Evolutionary conservation across 2,329 filamentous ascomycete genomes (phyloP), one percentile per base, ranked within the genome.

Genomic region (Colletotrichum limetticola): DNA sequence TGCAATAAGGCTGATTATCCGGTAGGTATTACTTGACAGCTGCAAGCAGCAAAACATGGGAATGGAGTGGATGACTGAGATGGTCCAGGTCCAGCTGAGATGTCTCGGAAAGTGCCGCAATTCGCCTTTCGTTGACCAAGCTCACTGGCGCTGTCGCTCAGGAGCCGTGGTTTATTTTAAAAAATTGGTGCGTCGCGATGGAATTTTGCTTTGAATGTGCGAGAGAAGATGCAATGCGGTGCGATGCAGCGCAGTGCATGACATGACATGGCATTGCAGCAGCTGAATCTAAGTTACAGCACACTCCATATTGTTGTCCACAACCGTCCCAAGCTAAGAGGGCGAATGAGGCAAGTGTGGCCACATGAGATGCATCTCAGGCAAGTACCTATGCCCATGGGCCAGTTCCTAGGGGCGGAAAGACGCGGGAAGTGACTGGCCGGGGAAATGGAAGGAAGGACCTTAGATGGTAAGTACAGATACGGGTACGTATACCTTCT

Each of bases 1-100:
- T 68, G 64, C 35, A 68, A 62, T 62, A 68, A 68, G 49, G 68
- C 64, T 71, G 67, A 53, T 42, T 35, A 52, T 28, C 53, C 30
- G 30, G 49, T 37, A 37, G 35, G 11, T 37, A 12, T 56, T 42
- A 32, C 62, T 53, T 64, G 22, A 37, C 66, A 63, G 66, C 67
- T 70, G 61, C 30, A 70, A 65, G 66, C 67, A 66, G 61, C 30
- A 60, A 65, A 19, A 35, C 46, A 58, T 28, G 12, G 46, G 57
- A 30, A 24, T 8, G 9, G 24, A 37, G 32, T 19, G 32, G 9
- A 35, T 64, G 26, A 30, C n/a, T 11, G 22, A 14, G 26, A 7
- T 59, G 22, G 7, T 7, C 9, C 32, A 24, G 22, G 57, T 16
- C 42, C 57, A 6, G 8, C 28, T n/a, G n/a, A 64, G 28, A 22